These are phyloP conservation scores for Logfia minima DNA, from an alignment of 129 eudicot genomes.

Conservation along the genomic window DNA sequence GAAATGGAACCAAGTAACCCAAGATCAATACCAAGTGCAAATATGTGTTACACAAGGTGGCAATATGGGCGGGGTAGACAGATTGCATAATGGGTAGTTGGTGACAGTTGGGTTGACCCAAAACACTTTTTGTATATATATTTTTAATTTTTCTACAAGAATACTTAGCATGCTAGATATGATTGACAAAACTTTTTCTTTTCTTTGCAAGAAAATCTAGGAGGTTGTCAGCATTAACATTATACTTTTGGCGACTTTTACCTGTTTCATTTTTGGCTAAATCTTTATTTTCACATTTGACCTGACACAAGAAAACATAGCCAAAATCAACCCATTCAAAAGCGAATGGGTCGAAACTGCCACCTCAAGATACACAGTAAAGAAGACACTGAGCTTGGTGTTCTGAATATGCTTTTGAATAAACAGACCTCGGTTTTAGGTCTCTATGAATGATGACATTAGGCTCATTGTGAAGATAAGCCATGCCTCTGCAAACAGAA, in stretches of 20 bases:
- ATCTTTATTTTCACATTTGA: not conserved
- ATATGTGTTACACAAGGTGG: not conserved
- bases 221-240: not conserved
- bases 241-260: not conserved
- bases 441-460: slow-evolving; percentile 92
- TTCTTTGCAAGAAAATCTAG: not conserved
- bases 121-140: too few relatives aligned
- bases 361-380: not conserved
- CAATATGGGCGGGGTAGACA: not conserved
- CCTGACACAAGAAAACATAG: not conserved
- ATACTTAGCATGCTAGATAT: not conserved
- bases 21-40: not conserved
- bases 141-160: not conserved
- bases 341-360: not conserved
- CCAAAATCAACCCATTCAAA: not conserved
- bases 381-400: slow-evolving; percentile 9
- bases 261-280: not conserved
- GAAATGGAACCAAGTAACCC: not conserved
- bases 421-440: slow-evolving; percentile 84
- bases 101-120: not conserved
- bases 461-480: slow-evolving; percentile 97
- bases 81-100: not conserved
- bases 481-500: slow-evolving; percentile 76
- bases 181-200: not conserved
- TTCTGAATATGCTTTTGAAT: slow-evolving; percentile 1